Base-by-base conservation (phyloP, 2,329 filamentous ascomycete genomes). In the Fusarium xylarioides region DNA sequence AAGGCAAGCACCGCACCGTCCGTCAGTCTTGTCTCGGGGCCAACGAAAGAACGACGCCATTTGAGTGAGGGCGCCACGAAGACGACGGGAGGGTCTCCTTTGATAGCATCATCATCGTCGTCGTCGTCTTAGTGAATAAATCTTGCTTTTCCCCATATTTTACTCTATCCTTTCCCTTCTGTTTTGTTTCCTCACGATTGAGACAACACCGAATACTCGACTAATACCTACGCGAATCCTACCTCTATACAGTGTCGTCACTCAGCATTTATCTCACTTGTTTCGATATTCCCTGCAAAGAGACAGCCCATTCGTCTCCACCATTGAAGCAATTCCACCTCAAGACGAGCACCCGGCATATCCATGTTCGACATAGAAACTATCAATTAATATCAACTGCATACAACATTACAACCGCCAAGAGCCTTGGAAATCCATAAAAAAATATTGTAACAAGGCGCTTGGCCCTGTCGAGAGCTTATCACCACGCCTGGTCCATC, bases 21-120 rank as follows among this genome's bases (percentile, higher is more conserved):
- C 65, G 58, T 38, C 54, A 23, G 52, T 66, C 64, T 67, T 53
- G 58, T 73, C 62, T 72, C 70, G 65, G 53, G 62, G 66, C 55
- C 69, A 74, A 75, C 70, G 46, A 65, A 63, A 53, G 62, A 75
- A 75, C 70, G 52, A 68, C 62, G 72, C 66, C 62, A 68, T 70
- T 67, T 26, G 58, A 71, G 38, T 47, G 56, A 74, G 67, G 55
- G 58, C 68, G 65, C 68, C 63, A 58, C 44, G 60, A 49, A 30
- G 44, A 74, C 68, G 56, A 74, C 43, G 54, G 61, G 63, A 74
- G 62, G 56, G 63, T 74, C 66, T 65, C 34, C 28, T 69, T 57
- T 65, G 60, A 38, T 62, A 75, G 65, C 70, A 74, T 68, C 73
- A 69, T 71, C 73, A 44, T 68, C 69, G 62, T 68, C 60, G 50